Conservation (phyloP, 23 red algal species). For the Agarophyton chilense region DNA sequence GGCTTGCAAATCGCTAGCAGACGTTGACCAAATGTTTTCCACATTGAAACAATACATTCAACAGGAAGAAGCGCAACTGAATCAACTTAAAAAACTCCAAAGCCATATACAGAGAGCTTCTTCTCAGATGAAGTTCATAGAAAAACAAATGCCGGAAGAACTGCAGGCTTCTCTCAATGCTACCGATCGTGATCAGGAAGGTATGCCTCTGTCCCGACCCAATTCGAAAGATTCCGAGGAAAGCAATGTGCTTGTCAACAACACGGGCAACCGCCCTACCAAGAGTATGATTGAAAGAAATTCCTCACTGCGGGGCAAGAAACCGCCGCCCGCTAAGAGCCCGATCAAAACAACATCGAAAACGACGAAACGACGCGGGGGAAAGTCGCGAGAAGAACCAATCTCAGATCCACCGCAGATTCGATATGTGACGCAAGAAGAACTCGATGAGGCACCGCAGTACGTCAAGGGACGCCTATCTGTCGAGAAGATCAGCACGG, state of each 20-base stretch:
- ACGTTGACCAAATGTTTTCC: conserved; percentile 23
- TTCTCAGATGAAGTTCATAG: not conserved
- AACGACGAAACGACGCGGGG: not conserved
- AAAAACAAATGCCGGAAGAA: conserved; percentile 34
- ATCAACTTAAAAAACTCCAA: conserved; percentile 6
- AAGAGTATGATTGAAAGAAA: not conserved
- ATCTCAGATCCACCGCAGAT: conserved; percentile 13
- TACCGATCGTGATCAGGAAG: not conserved
- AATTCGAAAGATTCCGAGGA: not conserved
- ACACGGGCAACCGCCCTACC: not conserved
- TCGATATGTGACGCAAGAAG: conserved; percentile 29
- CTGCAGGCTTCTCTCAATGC: not conserved
- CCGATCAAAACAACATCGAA: not conserved
- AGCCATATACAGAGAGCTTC: not conserved
- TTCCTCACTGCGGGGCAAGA: not conserved
- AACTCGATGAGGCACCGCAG: conserved; percentile 51
- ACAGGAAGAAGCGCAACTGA: conserved; percentile 17
- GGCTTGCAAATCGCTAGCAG: conserved; percentile 4
- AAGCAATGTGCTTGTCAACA: not conserved
- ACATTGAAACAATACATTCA: conserved; percentile 22
- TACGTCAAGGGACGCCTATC: conserved; percentile 59
- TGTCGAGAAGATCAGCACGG: conserved; percentile 27
- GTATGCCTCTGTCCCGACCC: not conserved
- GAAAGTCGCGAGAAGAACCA: not conserved
- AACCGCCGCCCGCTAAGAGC: not conserved